Conservation (phyloP, 306 rosid genomes). For the Sechiopsis laciniata region DNA sequence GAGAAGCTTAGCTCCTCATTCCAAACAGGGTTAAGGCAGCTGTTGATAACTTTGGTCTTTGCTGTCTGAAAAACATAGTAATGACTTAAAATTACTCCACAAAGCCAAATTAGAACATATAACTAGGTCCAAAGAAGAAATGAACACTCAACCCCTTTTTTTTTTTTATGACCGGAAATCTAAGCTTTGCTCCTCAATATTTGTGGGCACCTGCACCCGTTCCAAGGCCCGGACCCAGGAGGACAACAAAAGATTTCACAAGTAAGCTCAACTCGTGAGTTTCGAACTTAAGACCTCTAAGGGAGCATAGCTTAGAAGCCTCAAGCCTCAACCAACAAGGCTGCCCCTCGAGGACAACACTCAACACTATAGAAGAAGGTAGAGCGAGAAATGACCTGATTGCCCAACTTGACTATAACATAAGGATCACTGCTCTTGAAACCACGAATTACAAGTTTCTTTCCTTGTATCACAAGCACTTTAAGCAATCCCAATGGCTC, state of each 20-base stretch:
- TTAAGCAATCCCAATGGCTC: slow-evolving; percentile 64
- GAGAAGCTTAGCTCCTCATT: slow-evolving; percentile 81
- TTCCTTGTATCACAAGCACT: slow-evolving; percentile 74
- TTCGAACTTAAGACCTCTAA: too few species aligned
- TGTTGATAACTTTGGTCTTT: slow-evolving; percentile 84
- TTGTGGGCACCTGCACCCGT: too few species aligned
- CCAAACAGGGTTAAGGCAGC: slow-evolving; percentile 96
- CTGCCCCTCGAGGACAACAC: too few species aligned
- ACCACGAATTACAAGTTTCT: slow-evolving; percentile 73
- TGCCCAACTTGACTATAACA: slow-evolving; percentile 81
- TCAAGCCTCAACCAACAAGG: too few species aligned
- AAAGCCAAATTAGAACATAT: neutral
- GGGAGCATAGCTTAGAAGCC: too few species aligned
- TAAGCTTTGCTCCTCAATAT: too few species aligned
- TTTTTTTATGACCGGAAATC: too few species aligned
- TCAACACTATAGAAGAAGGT: neutral
- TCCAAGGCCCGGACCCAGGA: too few species aligned
- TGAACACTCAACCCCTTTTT: too few species aligned
- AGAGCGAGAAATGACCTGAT: slow-evolving; percentile 47
- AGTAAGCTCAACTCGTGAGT: too few species aligned
- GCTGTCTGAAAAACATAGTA: slow-evolving; percentile 58
- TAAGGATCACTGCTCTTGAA: slow-evolving; percentile 96
- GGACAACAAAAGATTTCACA: too few species aligned
- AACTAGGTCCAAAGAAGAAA: too few species aligned
- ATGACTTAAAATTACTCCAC: slow-evolving; percentile 22